Percentiles rank a stretch among this genome's conserved stretches.
Conservation (phyloP, 345 rosid species). For the Eutrema japonicum region DNA sequence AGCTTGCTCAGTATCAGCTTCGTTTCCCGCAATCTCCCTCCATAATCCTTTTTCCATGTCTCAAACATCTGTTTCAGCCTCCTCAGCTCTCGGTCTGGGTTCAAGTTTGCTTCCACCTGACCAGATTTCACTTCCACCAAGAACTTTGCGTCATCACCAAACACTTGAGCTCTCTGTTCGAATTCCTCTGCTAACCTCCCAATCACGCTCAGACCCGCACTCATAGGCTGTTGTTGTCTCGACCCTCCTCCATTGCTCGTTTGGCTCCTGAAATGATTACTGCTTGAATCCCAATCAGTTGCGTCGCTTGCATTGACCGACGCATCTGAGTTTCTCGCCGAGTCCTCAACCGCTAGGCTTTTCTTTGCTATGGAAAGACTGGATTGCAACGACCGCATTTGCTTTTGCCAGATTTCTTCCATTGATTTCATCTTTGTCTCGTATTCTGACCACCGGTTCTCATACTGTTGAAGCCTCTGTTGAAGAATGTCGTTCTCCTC, state of each 20-base stretch:
- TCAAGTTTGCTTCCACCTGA: slow-evolving; percentile 90
- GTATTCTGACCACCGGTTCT: slow-evolving; percentile 95
- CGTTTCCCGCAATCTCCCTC: slow-evolving; percentile 78
- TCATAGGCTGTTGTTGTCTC: slow-evolving; percentile 62
- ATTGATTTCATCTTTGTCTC: slow-evolving; percentile 97
- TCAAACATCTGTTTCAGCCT: slow-evolving; percentile 96
- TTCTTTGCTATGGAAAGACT: slow-evolving; percentile 97
- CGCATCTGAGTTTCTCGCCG: slow-evolving; percentile 87
- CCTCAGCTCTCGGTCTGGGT: slow-evolving; percentile 84
- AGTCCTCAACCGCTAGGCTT: slow-evolving; percentile 87
- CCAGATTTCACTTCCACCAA: slow-evolving; percentile 98
- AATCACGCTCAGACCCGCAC: slow-evolving; percentile 84
- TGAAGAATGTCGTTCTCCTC: slow-evolving; percentile 96
- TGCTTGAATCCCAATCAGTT: slow-evolving; percentile 76
- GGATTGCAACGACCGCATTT: slow-evolving; percentile 95
- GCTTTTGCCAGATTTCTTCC: slow-evolving; percentile 99
- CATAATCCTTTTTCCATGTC: slow-evolving; percentile 96
- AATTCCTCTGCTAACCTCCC: slow-evolving; percentile 92
- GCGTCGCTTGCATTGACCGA: slow-evolving; percentile 84
- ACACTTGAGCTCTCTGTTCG: slow-evolving; percentile 94
- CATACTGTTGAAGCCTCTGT: slow-evolving; percentile 93
- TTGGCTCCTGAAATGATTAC: slow-evolving; percentile 56
- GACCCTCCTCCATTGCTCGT: slow-evolving; percentile 68
- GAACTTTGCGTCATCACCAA: slow-evolving; percentile 95
- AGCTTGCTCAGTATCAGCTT: slow-evolving; percentile 86